A percentile compares a stretch with the other conserved stretches of the same genome.
phyloP scores from a whole-genome alignment of 2,329 filamentous ascomycete species.

The Pyricularia sp. region DNA sequence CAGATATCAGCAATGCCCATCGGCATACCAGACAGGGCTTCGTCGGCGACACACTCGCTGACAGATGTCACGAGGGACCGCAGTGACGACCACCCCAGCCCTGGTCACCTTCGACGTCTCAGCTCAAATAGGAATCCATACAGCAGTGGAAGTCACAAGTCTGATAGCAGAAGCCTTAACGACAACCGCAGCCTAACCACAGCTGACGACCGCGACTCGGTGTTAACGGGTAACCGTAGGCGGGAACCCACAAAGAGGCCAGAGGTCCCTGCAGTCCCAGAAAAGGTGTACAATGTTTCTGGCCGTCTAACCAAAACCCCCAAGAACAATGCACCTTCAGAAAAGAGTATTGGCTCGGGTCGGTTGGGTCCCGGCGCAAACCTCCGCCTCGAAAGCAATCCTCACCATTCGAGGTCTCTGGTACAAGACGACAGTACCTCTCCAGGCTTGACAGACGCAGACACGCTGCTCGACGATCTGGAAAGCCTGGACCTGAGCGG shows the following conservation, averaged over 20 bases:
- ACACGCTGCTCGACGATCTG: slow-evolving; percentile 24
- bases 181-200: background rate
- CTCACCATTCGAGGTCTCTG: background rate
- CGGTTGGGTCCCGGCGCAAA: background rate
- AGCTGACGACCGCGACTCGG: background rate
- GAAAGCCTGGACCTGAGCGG: slow-evolving; percentile 29
- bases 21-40: slow-evolving; percentile 10
- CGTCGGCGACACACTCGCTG: slow-evolving; percentile 5
- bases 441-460: slow-evolving; percentile 20
- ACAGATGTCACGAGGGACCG: slow-evolving; percentile 2
- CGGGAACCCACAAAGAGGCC: background rate
- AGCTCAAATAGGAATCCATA: background rate
- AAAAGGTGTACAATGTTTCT: background rate
- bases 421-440: slow-evolving; percentile 18
- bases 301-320: slow-evolving; percentile 16
- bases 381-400: background rate
- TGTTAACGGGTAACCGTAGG: background rate
- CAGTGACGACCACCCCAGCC: slow-evolving; percentile 8
- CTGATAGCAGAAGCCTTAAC: background rate
- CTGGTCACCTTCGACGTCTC: slow-evolving; percentile 9
- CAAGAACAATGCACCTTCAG: slow-evolving; percentile 12
- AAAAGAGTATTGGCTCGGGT: background rate
- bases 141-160: background rate
- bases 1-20: slow-evolving; percentile 11
- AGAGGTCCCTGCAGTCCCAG: background rate